Evolutionary conservation across 2,329 filamentous ascomycete species (phyloP).

Genomic region (Aplosporella prunicola): DNA sequence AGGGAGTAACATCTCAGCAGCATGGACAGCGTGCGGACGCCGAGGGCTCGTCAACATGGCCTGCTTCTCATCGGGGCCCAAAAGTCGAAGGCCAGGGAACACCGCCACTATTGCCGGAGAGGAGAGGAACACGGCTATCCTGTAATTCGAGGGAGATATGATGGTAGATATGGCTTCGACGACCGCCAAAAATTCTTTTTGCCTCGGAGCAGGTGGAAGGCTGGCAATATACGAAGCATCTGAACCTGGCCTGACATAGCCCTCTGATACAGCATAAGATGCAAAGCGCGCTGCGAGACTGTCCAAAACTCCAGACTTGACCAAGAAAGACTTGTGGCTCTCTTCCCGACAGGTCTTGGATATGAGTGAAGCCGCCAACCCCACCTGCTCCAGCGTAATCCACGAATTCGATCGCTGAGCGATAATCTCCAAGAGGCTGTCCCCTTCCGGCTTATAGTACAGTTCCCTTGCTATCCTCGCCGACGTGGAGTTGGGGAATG

Average conservation of each 20-base stretch:
- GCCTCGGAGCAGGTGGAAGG: conserved; percentile 46
- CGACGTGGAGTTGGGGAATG: conserved; percentile 18
- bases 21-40: conserved; percentile 6
- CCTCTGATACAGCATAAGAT: conserved; percentile 22
- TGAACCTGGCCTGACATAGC: conserved; percentile 13
- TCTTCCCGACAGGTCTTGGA: conserved; percentile 60
- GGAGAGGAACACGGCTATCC: conserved; percentile 54
- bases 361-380: conserved; percentile 49
- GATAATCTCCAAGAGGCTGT: conserved; percentile 57
- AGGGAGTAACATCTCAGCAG: conserved; percentile 22
- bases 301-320: conserved; percentile 66
- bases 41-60: conserved; percentile 5
- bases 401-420: conserved; percentile 45
- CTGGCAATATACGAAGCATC: conserved; percentile 17
- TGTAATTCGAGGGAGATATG: conserved; percentile 67
- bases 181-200: conserved; percentile 55
- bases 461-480: conserved; percentile 33
- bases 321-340: conserved; percentile 59
- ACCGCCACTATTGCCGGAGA: conserved; percentile 28
- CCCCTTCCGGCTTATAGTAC: conserved; percentile 53
- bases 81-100: conserved; percentile 13
- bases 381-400: conserved; percentile 52
- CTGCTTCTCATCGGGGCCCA: conserved; percentile 5
- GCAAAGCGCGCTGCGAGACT: conserved; percentile 64
- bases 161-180: conserved; percentile 70